Base-by-base conservation (phyloP, 805 yeast genomes). In the Cyberlindnera meyerae region DNA sequence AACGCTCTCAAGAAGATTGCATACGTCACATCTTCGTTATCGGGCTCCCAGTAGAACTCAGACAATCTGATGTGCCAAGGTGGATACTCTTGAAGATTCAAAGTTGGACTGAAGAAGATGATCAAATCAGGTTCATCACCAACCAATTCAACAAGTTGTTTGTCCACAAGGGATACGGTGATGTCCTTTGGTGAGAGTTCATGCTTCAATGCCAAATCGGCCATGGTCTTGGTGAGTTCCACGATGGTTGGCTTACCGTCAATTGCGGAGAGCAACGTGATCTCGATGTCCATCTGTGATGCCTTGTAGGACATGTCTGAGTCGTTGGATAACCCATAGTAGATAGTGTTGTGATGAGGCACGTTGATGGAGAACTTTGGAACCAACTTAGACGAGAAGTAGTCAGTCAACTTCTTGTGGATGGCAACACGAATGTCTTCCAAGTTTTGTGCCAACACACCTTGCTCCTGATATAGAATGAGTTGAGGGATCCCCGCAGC, bases 41-140 rank as follows among this genome's bases (percentile, higher is more conserved):
- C 96, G 3, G 82, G 82, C 54, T 87, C 90, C 85, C 94, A 84
- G 62, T 80, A 89, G 53, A 93, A 77, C 56, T 93, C 98, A 6
- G 88, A 75, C 36, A 94, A 71, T 44, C 98, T 74, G 24, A 87
- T 76, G 55, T 90, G 97, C 98, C 98, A 93, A 20, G 98, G 98
- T 15, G 97, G 97, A 59, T 80, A 93, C 13, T 95, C 97, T 60
- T 88, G 95, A 33, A 93, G 70, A 57, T 88, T 95, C 45, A 93
- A 67, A 11, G 71, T 68, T n/a, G 97, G 95, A 15, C 87, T 87
- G 58, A 90, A 93, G 36, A 84, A 63, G 21, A 93, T 67, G 32
- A 93, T 66, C 45, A 93, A 70, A 57, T 93, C 98, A 0, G 98
- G 97, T 57, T 93, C 98, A n/a, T 70, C 71, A 1, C 96, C 93